Evolutionary conservation across 306 rosid genomes (phyloP), one percentile per base, ranked within the genome.

Genomic region (Gastrolobium bilobum): DNA sequence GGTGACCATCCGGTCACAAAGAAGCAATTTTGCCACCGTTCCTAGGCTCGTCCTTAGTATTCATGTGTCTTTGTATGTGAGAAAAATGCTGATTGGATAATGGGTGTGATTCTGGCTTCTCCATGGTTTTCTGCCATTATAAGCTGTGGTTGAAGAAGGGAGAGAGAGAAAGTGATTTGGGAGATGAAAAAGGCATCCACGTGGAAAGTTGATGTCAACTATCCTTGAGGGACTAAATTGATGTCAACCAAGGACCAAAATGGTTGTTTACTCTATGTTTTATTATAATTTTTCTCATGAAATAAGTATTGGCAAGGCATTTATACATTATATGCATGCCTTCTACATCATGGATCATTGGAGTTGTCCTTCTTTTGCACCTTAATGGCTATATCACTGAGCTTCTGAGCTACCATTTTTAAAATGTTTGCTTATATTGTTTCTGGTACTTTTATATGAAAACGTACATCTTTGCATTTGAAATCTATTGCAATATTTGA

Each of bases 71-170:
- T 20, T 35, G 26, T 10, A 4, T 14, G 48, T 20, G 7, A 10
- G 43, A 20, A 26, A 71, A 71, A 30, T 20, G 52, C 35, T 20
- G 20, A 53, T 38, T 38, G 51, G 77, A 53, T 44, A 50, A 53
- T 53, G 51, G 13, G 6, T 38, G 10, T 71, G 35, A n/a, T 54
- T 71, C 34, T 38, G 77, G 29, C 29, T 54, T 54, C 65, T 26
- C 38, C 54, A 15, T 29, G 38, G 31, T 10, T 26, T n/a, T 14
- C 7, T 71, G 51, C 38, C 26, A 73, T 11, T 73, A 42, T 10
- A 70, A 56, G n/a, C 42, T 39, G 33, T 40, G 42, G 64, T 56
- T 73, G 43, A 73, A 40, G 65, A 37, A 40, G 78, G 54, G 34
- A 29, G 13, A 40, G 54, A 73, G 54, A 73, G 54, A 40, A 73